Base-by-base conservation (phyloP, 305 asterid species). In the Ajuga reptans region DNA sequence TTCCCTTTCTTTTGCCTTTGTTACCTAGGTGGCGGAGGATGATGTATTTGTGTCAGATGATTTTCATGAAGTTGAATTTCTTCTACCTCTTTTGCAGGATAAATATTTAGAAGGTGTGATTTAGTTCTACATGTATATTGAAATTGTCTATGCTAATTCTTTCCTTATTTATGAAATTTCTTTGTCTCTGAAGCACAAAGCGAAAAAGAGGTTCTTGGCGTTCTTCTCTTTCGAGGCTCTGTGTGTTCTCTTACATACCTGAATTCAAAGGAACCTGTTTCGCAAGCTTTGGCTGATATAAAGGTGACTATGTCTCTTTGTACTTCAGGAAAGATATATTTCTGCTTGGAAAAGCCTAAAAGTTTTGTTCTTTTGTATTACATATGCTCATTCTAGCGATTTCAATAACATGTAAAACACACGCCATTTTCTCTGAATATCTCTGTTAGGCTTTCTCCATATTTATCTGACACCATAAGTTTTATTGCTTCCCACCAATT, bases 21-120 rank as follows among this genome's bases (percentile, higher is more conserved):
- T 64, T 72, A 51, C 73, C 42, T 74, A 93, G 99, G 86, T 82
- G 81, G 74, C 72, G 14, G 87, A 81, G 78, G 95, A 89, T 79
- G 96, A 89, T 59, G 87, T 71, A 65, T 75, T 72, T 75, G 81
- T 75, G 60, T 75, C 84, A 15, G 92, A 81, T 69, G 87, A 78
- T 69, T 79, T 86, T 66, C 95, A 89, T 74, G 89, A 87, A 69
- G 95, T 94, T 75, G 96, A 94, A 69, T 86, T 94, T 85, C 97
- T 94, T 72, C 80, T 89, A 59, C 96, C 98, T 66, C 80, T 91
- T 72, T 73, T 78, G 82, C 87, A 89, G 75, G 93, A 94, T 66
- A 82, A 75, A 75, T 81, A 72, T 78, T 56, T 81, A 56, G 93
- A 89, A 87, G 97, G 99, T 94, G 50, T 49, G 83, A 17, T 66